A percentile compares a stretch with the other conserved stretches of the same genome.
Conservation (phyloP, 768 basidiomycete genomes). For the Crucibulum laeve region DNA sequence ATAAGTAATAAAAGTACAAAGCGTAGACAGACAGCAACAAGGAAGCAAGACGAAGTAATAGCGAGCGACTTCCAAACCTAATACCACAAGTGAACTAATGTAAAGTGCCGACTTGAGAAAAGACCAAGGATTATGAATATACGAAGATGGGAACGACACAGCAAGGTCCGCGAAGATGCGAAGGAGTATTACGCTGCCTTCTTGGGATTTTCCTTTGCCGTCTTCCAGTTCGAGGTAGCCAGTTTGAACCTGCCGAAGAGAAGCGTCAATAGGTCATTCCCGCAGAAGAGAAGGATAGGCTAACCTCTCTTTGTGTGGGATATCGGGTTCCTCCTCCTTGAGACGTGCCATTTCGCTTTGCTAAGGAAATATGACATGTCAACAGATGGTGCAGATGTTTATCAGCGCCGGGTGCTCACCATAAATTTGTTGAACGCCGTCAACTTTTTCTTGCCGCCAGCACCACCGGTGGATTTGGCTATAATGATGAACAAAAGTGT, state of each 20-base stretch:
- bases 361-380: too few relatives aligned
- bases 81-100: slow-evolving; percentile 21
- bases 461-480: slow-evolving; percentile 52
- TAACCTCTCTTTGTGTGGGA: slow-evolving; percentile 72
- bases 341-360: slow-evolving; percentile 75
- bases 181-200: slow-evolving; percentile 21
- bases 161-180: background rate
- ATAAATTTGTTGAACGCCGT: slow-evolving; percentile 77
- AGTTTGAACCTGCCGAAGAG: slow-evolving; percentile 52
- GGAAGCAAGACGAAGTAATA: slow-evolving; percentile 14
- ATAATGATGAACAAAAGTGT: slow-evolving; percentile 13
- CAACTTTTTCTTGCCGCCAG: slow-evolving; percentile 52
- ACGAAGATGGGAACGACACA: slow-evolving; percentile 6
- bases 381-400: too few relatives aligned
- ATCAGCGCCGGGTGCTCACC: slow-evolving; percentile 25
- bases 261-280: background rate
- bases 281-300: slow-evolving; percentile 13
- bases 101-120: too few relatives aligned
- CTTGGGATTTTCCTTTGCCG: slow-evolving; percentile 63
- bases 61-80: slow-evolving; percentile 16
- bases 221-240: slow-evolving; percentile 78
- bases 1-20: slow-evolving; percentile 13
- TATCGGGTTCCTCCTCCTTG: slow-evolving; percentile 70
- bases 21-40: slow-evolving; percentile 1
- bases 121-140: slow-evolving; percentile 8